Conservation (phyloP, 768 basidiomycete species). For the Cyclocybe cylindracea region DNA sequence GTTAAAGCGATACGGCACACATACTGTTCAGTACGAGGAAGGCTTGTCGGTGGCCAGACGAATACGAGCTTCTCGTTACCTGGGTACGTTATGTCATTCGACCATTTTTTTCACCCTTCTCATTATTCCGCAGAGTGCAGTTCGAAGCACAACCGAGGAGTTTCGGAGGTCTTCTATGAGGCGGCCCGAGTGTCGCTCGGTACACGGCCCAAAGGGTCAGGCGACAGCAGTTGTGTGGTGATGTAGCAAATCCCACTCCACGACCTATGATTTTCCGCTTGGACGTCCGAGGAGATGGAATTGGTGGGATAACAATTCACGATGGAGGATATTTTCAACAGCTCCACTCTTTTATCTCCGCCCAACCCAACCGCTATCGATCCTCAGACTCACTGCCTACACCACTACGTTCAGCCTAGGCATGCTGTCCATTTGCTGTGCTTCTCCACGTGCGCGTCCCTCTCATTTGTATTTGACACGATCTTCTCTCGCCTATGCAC, state of each 20-base stretch:
- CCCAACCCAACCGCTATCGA: no score
- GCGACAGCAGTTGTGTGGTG: slow-evolving; percentile 54
- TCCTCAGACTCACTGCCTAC: no score
- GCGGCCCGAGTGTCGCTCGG: slow-evolving; percentile 83
- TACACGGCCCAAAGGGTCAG: slow-evolving; percentile 68
- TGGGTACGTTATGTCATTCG: slow-evolving; percentile 56
- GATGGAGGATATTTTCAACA: no score
- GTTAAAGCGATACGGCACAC: slow-evolving; percentile 66
- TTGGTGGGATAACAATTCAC: no score
- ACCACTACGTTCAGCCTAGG: no score
- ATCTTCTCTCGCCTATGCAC: no score
- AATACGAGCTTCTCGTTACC: slow-evolving; percentile 91
- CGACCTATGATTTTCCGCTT: no score
- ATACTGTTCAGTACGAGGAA: slow-evolving; percentile 89
- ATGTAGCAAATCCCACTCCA: slow-evolving; percentile 41
- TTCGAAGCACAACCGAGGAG: slow-evolving; percentile 95
- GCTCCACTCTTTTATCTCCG: no score
- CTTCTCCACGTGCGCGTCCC: no score
- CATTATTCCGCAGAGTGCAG: slow-evolving; percentile 73
- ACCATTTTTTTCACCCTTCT: neutral
- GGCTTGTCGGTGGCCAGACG: slow-evolving; percentile 85
- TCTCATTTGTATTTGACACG: no score
- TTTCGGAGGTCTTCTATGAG: slow-evolving; percentile 91
- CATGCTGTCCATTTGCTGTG: no score
- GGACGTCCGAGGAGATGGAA: neutral